Evolutionary conservation across 495 filamentous ascomycete genomes (phyloP).

Genomic region (Monascus purpureus): DNA sequence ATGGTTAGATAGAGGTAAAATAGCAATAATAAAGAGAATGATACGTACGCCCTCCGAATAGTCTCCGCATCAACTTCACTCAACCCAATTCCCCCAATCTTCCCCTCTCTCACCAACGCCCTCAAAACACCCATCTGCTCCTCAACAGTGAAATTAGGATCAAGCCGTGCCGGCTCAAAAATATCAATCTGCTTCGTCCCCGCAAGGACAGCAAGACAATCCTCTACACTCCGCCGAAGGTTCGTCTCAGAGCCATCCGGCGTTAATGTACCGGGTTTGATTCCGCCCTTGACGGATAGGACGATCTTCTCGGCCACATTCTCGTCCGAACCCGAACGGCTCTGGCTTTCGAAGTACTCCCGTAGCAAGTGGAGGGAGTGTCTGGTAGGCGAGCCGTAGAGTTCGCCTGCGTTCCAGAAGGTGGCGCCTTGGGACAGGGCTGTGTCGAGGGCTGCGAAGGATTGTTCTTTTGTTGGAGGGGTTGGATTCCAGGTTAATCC

Average conservation of each 20-base stretch:
- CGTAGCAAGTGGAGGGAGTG: conserved; percentile 48
- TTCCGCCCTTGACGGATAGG: conserved; percentile 45
- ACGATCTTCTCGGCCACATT: conserved; percentile 46
- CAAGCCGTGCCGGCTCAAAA: conserved; percentile 65
- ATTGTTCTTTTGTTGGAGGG: conserved; percentile 42
- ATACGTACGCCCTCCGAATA: conserved; percentile 48
- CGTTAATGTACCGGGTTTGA: conserved; percentile 15
- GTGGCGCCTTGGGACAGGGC: conserved; percentile 52
- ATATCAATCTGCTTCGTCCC: conserved; percentile 73
- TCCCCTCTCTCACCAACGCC: conserved; percentile 57
- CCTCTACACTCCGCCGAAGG: conserved; percentile 53
- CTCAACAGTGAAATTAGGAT: conserved; percentile 47
- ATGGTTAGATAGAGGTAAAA: not conserved
- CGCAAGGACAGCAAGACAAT: conserved; percentile 39
- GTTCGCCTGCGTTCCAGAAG: conserved; percentile 71
- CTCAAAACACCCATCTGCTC: conserved; percentile 40
- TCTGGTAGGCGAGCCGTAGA: conserved; percentile 59
- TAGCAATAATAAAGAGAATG: conserved; percentile 2
- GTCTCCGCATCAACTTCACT: conserved; percentile 62
- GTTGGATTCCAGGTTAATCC: conserved; percentile 62
- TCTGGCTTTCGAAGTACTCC: conserved; percentile 45
- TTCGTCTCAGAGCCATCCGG: conserved; percentile 49
- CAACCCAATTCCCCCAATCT: conserved; percentile 63
- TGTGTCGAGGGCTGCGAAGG: conserved; percentile 54
- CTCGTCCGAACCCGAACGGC: no score